Evolutionary conservation across 2,329 filamentous ascomycete species (phyloP), one percentile per base, ranked within the genome.

Genomic region (Magnaporthiopsis rhizophila): DNA sequence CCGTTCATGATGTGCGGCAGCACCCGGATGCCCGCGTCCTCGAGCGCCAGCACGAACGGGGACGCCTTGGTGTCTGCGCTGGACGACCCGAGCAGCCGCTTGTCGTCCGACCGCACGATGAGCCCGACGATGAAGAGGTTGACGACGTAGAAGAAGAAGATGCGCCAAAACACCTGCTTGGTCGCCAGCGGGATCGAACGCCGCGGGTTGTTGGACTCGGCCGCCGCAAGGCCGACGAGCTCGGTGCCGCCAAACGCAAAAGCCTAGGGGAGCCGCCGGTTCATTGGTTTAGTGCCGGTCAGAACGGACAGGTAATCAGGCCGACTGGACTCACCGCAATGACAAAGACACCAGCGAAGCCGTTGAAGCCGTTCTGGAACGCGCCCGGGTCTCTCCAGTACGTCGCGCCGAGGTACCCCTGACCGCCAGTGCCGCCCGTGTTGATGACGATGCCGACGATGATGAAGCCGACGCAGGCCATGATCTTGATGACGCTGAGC

Each of bases 391-490:
- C 75, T 66, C 81, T 76, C 85, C 86, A 88, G 75, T 84, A 87
- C 58, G 79, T 78, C 26, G 81, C 84, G 21, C 87, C 86, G 59
- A 88, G 82, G 71, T 88, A 86, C 53, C 83, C 81, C 68, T 80
- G 74, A 66, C 80, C 71, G 65, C 83, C 83, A 30, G 83, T 83
- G 62, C 83, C 85, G 58, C 85, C 85, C 64, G 76, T 78, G 71
- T 86, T 80, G 69, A 87, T 80, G 64, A 87, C 74, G 64, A 88
- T 85, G 59, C 83, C 85, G 32, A 88, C 75, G 68, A 89, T 80
- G 71, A 89, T 89, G 72, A 89, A 89, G 6, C 86, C 86, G 12
- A 82, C 75, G 69, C 83, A 81, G 59, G 86, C 83, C 15, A 76
- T 69, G 68, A 88, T 79, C 72, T 88, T 88, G 71, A 87, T 79